phyloP scores from a whole-genome alignment of 2,329 filamentous ascomycete genomes.

The Microascus cirrosus region DNA sequence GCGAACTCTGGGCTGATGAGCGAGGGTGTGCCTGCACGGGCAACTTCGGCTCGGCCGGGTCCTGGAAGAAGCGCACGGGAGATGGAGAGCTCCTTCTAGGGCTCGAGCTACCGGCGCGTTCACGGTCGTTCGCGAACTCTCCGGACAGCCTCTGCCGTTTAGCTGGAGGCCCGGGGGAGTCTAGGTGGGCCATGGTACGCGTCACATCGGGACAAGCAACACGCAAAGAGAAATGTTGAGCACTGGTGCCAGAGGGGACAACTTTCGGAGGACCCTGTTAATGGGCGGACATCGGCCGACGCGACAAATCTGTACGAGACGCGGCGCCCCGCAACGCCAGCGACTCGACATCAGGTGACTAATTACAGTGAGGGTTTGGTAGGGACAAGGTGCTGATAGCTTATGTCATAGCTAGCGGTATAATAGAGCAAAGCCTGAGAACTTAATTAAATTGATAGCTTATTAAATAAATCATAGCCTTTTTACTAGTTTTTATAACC shows the following conservation, averaged over 20 bases:
- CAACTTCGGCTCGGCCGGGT: slow-evolving; percentile 8
- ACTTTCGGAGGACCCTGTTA: neutral
- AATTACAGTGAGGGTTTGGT: neutral
- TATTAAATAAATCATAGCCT: too few relatives aligned
- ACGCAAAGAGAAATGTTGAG: neutral
- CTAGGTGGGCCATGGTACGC: slow-evolving; percentile 23
- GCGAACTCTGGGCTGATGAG: slow-evolving; percentile 1
- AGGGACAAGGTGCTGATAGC: too few relatives aligned
- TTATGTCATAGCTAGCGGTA: too few relatives aligned
- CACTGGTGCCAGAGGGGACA: neutral
- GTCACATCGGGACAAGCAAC: neutral
- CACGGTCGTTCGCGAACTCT: neutral
- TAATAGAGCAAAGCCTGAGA: too few relatives aligned
- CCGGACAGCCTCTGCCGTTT: slow-evolving; percentile 33
- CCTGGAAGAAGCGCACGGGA: slow-evolving; percentile 22
- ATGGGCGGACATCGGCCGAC: neutral
- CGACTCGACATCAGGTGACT: slow-evolving; percentile 4
- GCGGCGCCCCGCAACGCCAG: neutral
- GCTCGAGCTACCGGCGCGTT: neutral
- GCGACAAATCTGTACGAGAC: slow-evolving; percentile 3
- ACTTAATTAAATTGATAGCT: too few relatives aligned
- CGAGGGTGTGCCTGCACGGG: neutral
- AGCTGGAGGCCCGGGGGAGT: slow-evolving; percentile 28
- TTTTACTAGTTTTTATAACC: too few relatives aligned
- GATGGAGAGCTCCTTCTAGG: neutral